Evolutionary conservation across 2,329 filamentous ascomycete species (phyloP).

Genomic region (Helminthosporium solani): DNA sequence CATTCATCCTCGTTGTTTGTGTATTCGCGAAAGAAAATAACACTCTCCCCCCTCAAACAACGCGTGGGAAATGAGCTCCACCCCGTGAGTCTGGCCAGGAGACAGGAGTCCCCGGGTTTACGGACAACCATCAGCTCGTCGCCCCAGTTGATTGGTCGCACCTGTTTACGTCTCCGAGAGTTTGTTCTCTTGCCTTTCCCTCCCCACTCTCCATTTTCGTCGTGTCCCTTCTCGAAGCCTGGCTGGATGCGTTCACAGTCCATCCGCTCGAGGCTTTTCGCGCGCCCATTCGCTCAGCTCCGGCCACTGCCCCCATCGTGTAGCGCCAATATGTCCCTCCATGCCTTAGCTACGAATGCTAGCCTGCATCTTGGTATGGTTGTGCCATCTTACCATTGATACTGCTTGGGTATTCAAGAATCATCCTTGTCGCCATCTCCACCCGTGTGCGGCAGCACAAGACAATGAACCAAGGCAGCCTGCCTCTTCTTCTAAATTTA

Average conservation of each 20-base stretch:
- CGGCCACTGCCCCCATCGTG: constrained; percentile 24
- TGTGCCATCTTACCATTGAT: constrained; percentile 26
- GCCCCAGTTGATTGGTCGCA: background rate
- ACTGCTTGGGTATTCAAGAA: constrained; percentile 33
- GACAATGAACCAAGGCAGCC: constrained; percentile 35
- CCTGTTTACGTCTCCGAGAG: constrained; percentile 7
- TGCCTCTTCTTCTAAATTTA: constrained; percentile 36
- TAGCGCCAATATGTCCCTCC: constrained; percentile 27
- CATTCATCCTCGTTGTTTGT: constrained; percentile 1
- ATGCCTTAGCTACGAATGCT: constrained; percentile 18
- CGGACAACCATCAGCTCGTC: background rate
- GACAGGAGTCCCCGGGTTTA: constrained; percentile 28
- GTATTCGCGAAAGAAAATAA: too few species aligned
- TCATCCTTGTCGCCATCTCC: constrained; percentile 25
- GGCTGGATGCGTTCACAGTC: constrained; percentile 1
- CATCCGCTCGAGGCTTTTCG: constrained; percentile 1
- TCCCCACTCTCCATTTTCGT: constrained; percentile 17
- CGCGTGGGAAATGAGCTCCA: constrained; percentile 37
- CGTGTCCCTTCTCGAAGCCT: constrained; percentile 4
- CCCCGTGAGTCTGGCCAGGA: constrained; percentile 25
- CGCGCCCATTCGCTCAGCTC: constrained; percentile 2
- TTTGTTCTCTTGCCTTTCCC: constrained; percentile 7
- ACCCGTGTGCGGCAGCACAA: constrained; percentile 38
- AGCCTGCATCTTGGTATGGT: too few species aligned
- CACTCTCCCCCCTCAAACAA: constrained; percentile 42